These are phyloP conservation scores for Boletus rex-veris DNA, from an alignment of 768 basidiomycete genomes.

Conservation along the genomic window DNA sequence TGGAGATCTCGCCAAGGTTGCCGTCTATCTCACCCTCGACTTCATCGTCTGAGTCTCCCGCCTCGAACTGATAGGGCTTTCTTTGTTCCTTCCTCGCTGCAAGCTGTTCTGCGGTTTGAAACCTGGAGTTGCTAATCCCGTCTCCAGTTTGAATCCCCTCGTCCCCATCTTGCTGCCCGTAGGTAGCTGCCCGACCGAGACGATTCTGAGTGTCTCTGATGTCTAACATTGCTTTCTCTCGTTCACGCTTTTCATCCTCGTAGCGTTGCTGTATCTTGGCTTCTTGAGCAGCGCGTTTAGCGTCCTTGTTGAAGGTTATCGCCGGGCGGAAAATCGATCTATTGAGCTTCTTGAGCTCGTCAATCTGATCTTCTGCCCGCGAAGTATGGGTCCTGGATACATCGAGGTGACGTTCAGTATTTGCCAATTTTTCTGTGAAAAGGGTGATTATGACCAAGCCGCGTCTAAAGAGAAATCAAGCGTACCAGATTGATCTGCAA, in stretches of 20 bases:
- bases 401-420: slow-evolving; percentile 93
- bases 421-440: slow-evolving; percentile 73
- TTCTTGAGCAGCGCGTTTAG: slow-evolving; percentile 85
- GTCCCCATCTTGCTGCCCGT: slow-evolving; percentile 50
- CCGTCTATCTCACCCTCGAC: slow-evolving; percentile 91
- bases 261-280: slow-evolving; percentile 81
- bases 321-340: slow-evolving; percentile 92
- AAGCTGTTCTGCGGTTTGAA: slow-evolving; percentile 50
- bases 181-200: slow-evolving; percentile 68
- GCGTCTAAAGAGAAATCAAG: neutral
- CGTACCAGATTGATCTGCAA: slow-evolving; percentile 93
- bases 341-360: slow-evolving; percentile 92
- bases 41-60: slow-evolving; percentile 87
- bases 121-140: slow-evolving; percentile 38
- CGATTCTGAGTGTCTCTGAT: slow-evolving; percentile 85
- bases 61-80: slow-evolving; percentile 88
- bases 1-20: slow-evolving; percentile 84
- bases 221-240: slow-evolving; percentile 83
- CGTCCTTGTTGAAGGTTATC: slow-evolving; percentile 89
- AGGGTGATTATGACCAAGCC: neutral
- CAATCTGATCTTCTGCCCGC: slow-evolving; percentile 90
- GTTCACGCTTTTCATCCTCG: slow-evolving; percentile 78
- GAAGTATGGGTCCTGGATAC: slow-evolving; percentile 82
- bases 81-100: slow-evolving; percentile 63
- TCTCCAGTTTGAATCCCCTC: slow-evolving; percentile 35